Evolutionary conservation across 805 yeast species (phyloP), one percentile per base, ranked within the genome.

Genomic region (Saccharomycopsis olivae): DNA sequence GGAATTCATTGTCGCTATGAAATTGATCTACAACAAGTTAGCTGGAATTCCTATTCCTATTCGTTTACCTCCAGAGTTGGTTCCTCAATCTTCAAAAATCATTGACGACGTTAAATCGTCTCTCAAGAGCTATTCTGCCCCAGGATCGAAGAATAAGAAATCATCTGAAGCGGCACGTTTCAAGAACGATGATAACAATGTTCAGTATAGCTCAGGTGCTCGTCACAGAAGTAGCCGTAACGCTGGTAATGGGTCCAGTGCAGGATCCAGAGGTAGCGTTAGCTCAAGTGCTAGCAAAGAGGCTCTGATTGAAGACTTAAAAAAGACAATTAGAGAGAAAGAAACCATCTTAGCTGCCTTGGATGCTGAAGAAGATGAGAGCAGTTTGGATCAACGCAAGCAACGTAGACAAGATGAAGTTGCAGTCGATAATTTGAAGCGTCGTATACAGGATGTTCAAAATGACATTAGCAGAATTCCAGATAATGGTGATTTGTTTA

Each of bases 1-100:
- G 56, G 95, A 86, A 58, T 92, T 89, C 63, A 81, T 95, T 0
- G 87, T 92, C 27, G 96, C 97, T 24, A 92, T 89, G 97, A 96
- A 94, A 66, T 67, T 89, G 44, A 89, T 89, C 33, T 89, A 92
- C 61, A 74, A 96, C 57, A 73, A 89, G 47, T 64, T 89, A 55
- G 88, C 87, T 54, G 96, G 96, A 2, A 75, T 73, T 48, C 85
- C 81, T n/a, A 61, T 92, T 37, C 98, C 98, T 18, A 55, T 67
- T 35, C 65, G 76, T 40, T 68, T 89, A 39, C 97, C 97, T 2
- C 86, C 94, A 2, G 94, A 87, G 54, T 70, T 89, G 48, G 64
- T 87, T 23, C 97, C 98, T 5, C 94, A 95, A 2, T 81, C 94
- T 5, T 71, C 81, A 29, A 75, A 77, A 51, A 68, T 81, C 44